Conservation (phyloP, 1,284 basidiomycete species). For the Malassezia sp. region DNA sequence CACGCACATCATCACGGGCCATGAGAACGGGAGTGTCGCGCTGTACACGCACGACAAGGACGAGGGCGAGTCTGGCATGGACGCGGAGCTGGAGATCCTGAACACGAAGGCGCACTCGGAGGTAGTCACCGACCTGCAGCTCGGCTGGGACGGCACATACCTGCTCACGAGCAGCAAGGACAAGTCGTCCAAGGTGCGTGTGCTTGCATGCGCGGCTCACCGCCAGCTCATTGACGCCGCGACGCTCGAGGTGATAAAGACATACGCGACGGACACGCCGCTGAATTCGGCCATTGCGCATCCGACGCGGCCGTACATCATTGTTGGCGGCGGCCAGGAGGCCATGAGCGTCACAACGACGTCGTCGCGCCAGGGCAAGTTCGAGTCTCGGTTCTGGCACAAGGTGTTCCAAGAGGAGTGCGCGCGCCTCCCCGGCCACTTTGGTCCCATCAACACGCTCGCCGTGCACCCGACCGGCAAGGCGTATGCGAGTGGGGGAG, state of each 20-base stretch:
- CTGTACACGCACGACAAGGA: constrained; percentile 42
- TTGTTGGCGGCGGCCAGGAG: constrained; percentile 86
- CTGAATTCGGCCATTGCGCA: constrained; percentile 86
- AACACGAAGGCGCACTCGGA: constrained; percentile 35
- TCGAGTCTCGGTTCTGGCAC: constrained; percentile 98
- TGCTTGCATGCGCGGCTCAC: constrained; percentile 50
- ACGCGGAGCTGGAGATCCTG: constrained; percentile 77
- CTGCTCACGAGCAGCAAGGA: constrained; percentile 95
- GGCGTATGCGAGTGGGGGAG: constrained; percentile 83
- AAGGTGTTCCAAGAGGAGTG: constrained; percentile 96
- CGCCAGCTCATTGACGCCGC: constrained; percentile 84
- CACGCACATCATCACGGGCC: constrained; percentile 75
- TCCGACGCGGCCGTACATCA: constrained; percentile 64
- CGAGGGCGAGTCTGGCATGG: constrained; percentile 51
- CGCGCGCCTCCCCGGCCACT: constrained; percentile 63
- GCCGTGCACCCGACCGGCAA: constrained; percentile 83
- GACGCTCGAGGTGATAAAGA: constrained; percentile 80
- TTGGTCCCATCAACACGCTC: constrained; percentile 95
- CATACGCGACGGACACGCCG: constrained; percentile 82
- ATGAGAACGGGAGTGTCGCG: constrained; percentile 83
- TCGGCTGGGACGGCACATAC: constrained; percentile 79
- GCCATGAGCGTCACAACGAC: constrained; percentile 97
- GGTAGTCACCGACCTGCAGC: constrained; percentile 69
- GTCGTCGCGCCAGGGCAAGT: constrained; percentile 82
- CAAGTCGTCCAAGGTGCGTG: constrained; percentile 84